Conservation (phyloP, 148 eudicot genomes). For the Camellia granthamiana region DNA sequence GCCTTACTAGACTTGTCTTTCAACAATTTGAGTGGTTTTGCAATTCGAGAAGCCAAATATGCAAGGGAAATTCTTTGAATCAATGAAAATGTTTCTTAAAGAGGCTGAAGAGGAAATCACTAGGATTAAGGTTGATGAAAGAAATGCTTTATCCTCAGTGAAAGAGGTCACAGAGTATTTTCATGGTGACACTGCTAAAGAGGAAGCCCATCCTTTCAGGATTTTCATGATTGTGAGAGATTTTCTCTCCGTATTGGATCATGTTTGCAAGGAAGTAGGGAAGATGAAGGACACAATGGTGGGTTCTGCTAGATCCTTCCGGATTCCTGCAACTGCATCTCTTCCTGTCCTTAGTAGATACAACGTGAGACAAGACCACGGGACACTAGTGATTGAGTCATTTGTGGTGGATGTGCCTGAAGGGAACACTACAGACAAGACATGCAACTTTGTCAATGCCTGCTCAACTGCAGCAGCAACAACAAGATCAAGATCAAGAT, state of each 20-base stretch:
- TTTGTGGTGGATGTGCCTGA: too few species aligned
- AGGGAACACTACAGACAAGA: too few species aligned
- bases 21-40: conserved; percentile 41
- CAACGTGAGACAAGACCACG: conserved; percentile 37
- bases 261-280: conserved; percentile 67
- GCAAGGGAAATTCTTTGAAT: conserved; percentile 66
- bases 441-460: too few species aligned
- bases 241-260: conserved; percentile 48
- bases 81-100: conserved; percentile 42
- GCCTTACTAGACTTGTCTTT: too few species aligned
- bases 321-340: conserved; percentile 62
- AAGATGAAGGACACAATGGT: conserved; percentile 61
- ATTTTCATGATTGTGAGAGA: conserved; percentile 65
- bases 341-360: conserved; percentile 57
- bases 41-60: conserved; percentile 53
- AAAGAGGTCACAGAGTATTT: conserved; percentile 62
- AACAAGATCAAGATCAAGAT: too few species aligned
- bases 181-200: conserved; percentile 56
- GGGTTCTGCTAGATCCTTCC: conserved; percentile 77
- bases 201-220: conserved; percentile 59
- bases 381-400: too few species aligned
- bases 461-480: too few species aligned
- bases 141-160: conserved; percentile 41
- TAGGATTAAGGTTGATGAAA: conserved; percentile 43
- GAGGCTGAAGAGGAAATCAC: conserved; percentile 46